Base-by-base conservation (phyloP, 176 grass and related monocot genomes). In the Eleusine coracana region DNA sequence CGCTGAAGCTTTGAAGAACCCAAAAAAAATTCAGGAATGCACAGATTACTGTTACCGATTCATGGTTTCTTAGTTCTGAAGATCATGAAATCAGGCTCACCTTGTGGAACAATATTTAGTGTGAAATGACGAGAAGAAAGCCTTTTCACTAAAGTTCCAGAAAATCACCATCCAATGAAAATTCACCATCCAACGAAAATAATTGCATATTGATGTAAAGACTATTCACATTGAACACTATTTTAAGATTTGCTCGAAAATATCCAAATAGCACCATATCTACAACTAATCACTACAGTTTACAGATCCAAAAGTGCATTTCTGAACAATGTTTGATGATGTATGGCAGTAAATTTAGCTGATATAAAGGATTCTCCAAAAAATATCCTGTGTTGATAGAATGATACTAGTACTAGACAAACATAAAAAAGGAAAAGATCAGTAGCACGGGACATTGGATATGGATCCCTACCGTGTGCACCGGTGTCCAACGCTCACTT, bases 401-500 rank as follows among this genome's bases (percentile, higher is more conserved):
- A 71, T 66, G 67, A 12, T 48, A 67, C 20, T 40, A 80, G 5
- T 29, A 1, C 6, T 31, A 11, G 68, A n/a, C 7, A 72, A 28
- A 76, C 50, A 0, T 92, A 34, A 34, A 34, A 34, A 34, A 34
- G 31, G 31, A 34, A 34, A 34, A 34, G 31, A 34, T 34, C 2
- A 34, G 31, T 34, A 34, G 31, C 31, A 34, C 31, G 31, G 31
- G 31, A 34, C 31, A 34, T 34, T 34, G 31, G 31, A 34, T 34
- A 34, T 34, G 31, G 31, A 34, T 1, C 31, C 31, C 31, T 34
- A 97, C 95, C 61, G 95, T 97, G 83, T 97, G 95, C 58, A 97
- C 90, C 44, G 95, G 95, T 72, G 90, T 97, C 95, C 95, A 97
- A 49, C 95, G 95, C 92, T 97, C 95, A 73, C 92, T 97, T 16